Evolutionary conservation across 148 eudicot genomes (phyloP).

Genomic region (Suaeda aralocaspica): DNA sequence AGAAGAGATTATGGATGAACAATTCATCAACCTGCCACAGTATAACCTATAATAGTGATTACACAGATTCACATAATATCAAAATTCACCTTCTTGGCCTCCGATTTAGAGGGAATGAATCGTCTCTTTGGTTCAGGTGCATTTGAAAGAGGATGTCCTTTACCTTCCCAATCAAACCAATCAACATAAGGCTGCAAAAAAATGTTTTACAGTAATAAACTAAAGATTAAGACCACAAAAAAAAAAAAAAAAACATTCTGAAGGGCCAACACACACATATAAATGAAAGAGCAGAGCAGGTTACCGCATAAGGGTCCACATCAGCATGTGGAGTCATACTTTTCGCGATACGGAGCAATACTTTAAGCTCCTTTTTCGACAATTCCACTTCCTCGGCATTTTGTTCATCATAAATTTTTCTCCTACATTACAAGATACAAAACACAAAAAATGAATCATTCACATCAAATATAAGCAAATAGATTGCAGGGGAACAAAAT

Average conservation of each 20-base stretch:
- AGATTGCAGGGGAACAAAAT: background rate
- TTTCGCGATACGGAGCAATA: conserved; percentile 57
- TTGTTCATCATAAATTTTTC: conserved; percentile 69
- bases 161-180: conserved; percentile 73
- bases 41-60: too few relatives aligned
- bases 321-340: conserved; percentile 92
- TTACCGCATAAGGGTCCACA: conserved; percentile 77
- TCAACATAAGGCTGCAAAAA: conserved; percentile 81
- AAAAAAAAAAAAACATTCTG: background rate
- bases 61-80: background rate
- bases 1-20: background rate
- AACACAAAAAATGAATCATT: background rate
- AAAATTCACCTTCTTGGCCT: conserved; percentile 57
- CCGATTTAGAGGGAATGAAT: conserved; percentile 90
- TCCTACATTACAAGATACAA: conserved; percentile 42
- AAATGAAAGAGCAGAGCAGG: background rate
- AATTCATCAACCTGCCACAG: background rate
- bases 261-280: too few relatives aligned
- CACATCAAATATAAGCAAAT: background rate
- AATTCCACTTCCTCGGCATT: conserved; percentile 89
- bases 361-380: conserved; percentile 53
- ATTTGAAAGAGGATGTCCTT: conserved; percentile 72
- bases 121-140: conserved; percentile 96
- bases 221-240: background rate
- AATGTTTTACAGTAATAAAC: conserved; percentile 5